Evolutionary conservation across 139 green algal genomes (phyloP), one percentile per base, ranked within the genome.

Genomic region (Coccomyxa sp.): DNA sequence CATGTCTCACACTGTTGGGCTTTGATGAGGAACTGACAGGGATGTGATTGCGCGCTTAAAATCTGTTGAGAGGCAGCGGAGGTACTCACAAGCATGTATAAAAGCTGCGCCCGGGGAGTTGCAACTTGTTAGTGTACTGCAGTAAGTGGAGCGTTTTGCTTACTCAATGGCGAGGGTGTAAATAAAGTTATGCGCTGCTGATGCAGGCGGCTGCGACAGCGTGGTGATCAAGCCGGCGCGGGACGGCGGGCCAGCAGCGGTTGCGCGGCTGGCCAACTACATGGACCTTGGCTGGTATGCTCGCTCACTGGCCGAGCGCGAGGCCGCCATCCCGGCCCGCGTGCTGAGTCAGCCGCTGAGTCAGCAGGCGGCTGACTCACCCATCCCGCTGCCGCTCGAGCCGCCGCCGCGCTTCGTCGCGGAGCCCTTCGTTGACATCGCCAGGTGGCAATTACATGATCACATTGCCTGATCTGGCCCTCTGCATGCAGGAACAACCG

Each of bases 381-480:
- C 28, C n/a, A 85, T 87, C 76, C 51, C 79, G 60, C 25, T 90
- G 58, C 87, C 87, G 28, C 10, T 66, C 0, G 23, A 76, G 27
- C 10, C 85, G 23, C 79, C 84, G 0, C 59, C 15, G 21, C 13
- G 18, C 21, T 79, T 94, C 11, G 58, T 94, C 21, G 83, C 93
- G 10, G 91, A 94, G 83, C 91, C 91, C 0, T 94, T 92, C 80
- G 82, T 94, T 13, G 86, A 90, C 14, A 90, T 87, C 18, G 87
- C 91, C 75, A 82, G 60, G 79, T 82, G 71, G 71, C 14, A 21
- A 27, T 78, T 27, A 7, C 71, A 1, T 31, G 10, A 30, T 67
- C 67, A 17, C 31, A 7, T 31, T 66, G 18, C 77, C 13, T 81
- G 45, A 1, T 66, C 25, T 74, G 1, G 45, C 18, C 3, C 77